phyloP scores from a whole-genome alignment of 208 protist genomes.

The Vickermania spadyakhi region DNA sequence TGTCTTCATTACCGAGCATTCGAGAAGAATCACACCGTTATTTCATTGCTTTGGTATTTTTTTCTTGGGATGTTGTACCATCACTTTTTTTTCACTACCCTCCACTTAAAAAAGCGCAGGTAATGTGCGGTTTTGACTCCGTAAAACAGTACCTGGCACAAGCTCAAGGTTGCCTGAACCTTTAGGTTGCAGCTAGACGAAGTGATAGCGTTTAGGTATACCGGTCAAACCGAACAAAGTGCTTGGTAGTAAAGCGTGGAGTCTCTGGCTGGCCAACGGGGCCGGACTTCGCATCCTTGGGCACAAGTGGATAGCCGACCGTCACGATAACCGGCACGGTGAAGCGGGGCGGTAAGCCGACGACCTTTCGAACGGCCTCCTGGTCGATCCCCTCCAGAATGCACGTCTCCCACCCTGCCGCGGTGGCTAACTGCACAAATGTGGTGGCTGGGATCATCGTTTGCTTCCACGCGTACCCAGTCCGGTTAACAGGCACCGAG shows the following conservation, averaged over 20 bases:
- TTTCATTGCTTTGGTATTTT: too few relatives aligned
- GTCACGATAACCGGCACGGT: constrained; percentile 73
- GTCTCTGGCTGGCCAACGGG: constrained; percentile 15
- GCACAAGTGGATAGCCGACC: constrained; percentile 41
- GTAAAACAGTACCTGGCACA: too few relatives aligned
- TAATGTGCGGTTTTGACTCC: too few relatives aligned
- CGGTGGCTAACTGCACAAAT: constrained; percentile 59
- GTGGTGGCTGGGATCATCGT: constrained; percentile 73
- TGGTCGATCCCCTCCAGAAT: constrained; percentile 87
- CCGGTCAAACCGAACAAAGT: constrained; percentile 34
- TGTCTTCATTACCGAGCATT: too few relatives aligned
- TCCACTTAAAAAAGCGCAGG: too few relatives aligned
- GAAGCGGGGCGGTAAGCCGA: constrained; percentile 54
- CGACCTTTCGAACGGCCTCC: constrained; percentile 40
- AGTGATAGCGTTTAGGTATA: neutral
- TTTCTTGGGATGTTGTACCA: too few relatives aligned
- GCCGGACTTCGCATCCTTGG: constrained; percentile 4
- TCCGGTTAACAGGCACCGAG: constrained; percentile 43
- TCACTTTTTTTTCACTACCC: too few relatives aligned
- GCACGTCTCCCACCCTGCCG: constrained; percentile 51
- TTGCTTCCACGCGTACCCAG: constrained; percentile 86
- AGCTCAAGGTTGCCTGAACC: too few relatives aligned
- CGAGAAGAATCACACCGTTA: too few relatives aligned
- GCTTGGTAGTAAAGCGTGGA: constrained; percentile 31
- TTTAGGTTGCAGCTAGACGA: too few relatives aligned